phyloP scores from a whole-genome alignment of 2,329 filamentous ascomycete species.

The Neurospora sp. region DNA sequence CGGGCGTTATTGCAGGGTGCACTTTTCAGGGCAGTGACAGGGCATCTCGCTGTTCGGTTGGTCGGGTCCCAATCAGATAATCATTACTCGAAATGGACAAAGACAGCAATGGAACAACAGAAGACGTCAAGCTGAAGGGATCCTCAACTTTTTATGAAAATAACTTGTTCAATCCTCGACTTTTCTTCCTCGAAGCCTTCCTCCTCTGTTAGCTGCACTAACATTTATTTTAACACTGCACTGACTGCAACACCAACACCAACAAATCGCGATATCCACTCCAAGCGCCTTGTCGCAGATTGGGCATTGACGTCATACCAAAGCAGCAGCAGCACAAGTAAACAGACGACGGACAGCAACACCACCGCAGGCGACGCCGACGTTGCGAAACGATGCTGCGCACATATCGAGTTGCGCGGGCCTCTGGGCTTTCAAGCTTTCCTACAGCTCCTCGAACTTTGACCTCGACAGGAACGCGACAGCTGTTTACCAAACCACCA shows the following conservation, averaged over 20 bases:
- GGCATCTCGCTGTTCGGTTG: background rate
- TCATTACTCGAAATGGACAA: background rate
- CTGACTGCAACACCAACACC: background rate
- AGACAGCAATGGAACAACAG: background rate
- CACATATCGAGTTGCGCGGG: slow-evolving; percentile 8
- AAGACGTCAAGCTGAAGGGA: background rate
- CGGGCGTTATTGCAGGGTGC: background rate
- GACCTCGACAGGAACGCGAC: slow-evolving; percentile 2
- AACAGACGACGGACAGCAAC: background rate
- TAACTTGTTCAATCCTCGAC: no score
- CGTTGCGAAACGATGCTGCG: slow-evolving; percentile 11
- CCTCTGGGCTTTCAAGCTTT: slow-evolving; percentile 1
- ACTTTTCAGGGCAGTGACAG: background rate
- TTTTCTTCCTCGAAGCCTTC: background rate
- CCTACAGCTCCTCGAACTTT: background rate
- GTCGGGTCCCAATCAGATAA: background rate
- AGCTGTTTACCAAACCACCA: slow-evolving; percentile 10
- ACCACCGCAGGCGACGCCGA: background rate
- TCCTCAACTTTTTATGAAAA: background rate
- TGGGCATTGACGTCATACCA: slow-evolving; percentile 13
- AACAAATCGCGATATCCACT: background rate
- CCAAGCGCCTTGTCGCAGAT: background rate
- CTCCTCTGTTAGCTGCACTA: background rate
- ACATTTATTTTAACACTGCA: background rate
- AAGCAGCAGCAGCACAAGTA: background rate